These are phyloP conservation scores for Catunica adiposa DNA, from an alignment of 2,329 filamentous ascomycete genomes.

Conservation along the genomic window DNA sequence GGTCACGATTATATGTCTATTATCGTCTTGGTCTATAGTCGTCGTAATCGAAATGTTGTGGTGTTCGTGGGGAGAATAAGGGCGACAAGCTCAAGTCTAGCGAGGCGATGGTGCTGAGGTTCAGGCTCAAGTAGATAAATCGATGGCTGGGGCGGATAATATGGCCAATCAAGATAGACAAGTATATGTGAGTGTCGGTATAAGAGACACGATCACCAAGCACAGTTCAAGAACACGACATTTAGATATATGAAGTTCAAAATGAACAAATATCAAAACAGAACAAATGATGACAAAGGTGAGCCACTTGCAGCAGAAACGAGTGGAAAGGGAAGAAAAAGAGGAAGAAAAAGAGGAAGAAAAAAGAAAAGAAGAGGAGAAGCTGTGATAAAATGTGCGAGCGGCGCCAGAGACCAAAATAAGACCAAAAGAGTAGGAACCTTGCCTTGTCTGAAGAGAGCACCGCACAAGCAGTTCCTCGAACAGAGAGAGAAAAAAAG, in stretches of 20 bases:
- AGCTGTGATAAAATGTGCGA: neutral
- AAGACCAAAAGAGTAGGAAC: neutral
- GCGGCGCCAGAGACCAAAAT: neutral
- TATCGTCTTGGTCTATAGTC: neutral
- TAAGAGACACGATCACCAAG: neutral
- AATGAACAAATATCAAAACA: neutral
- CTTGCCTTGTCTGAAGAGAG: neutral
- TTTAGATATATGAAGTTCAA: neutral
- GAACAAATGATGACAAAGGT: neutral
- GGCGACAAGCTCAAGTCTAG: neutral
- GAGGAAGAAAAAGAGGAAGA: constrained; percentile 1
- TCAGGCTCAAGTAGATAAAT: neutral
- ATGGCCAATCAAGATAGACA: neutral
- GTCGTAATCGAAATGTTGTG: neutral
- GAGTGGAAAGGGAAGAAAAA: constrained; percentile 1
- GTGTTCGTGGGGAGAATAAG: neutral
- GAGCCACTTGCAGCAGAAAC: neutral
- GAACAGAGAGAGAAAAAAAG: neutral
- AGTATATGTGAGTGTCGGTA: neutral
- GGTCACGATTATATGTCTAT: neutral
- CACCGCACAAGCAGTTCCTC: neutral
- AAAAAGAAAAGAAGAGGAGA: constrained; percentile 2
- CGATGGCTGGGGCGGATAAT: neutral
- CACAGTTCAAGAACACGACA: constrained; percentile 1
- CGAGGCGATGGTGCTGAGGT: neutral